phyloP scores from a whole-genome alignment of 352 stramenopile species.

The Phytophthora agathidicida region DNA sequence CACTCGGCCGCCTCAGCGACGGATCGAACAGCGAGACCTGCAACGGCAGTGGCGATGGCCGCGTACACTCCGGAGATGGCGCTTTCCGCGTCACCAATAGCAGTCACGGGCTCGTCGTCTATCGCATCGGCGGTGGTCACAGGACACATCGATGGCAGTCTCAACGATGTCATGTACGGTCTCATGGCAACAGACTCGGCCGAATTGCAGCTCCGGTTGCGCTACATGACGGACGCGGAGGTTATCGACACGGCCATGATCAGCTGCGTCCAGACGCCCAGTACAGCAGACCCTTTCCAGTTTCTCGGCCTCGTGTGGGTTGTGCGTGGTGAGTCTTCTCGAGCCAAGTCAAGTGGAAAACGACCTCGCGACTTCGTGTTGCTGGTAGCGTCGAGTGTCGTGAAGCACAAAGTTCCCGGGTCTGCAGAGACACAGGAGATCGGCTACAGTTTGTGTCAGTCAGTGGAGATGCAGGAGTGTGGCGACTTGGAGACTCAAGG shows the following conservation, averaged over 20 bases:
- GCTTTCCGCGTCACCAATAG: constrained; percentile 1
- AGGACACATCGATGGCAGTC: constrained; percentile 31
- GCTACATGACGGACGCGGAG: constrained; percentile 37
- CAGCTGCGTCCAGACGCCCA: constrained; percentile 24
- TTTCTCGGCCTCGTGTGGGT: constrained; percentile 42
- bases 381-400: constrained; percentile 33
- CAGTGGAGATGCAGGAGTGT: constrained; percentile 20
- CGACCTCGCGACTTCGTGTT: constrained; percentile 42
- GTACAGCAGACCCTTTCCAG: constrained; percentile 28
- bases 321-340: constrained; percentile 24
- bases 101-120: constrained; percentile 8
- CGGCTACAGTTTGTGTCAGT: constrained; percentile 33
- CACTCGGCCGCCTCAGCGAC: constrained; percentile 1
- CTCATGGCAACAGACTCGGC: constrained; percentile 31
- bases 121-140: constrained; percentile 26
- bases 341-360: constrained; percentile 18
- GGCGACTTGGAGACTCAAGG: constrained; percentile 9
- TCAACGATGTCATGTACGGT: constrained; percentile 48
- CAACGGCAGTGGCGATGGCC: constrained; percentile 33
- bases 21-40: constrained; percentile 7
- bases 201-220: constrained; percentile 34
- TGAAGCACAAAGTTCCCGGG: constrained; percentile 14
- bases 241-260: constrained; percentile 35
- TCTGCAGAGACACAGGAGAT: constrained; percentile 13
- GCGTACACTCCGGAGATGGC: constrained; percentile 30